These are phyloP conservation scores for Fusarium annulatum DNA, from an alignment of 2,329 filamentous ascomycete genomes.

Conservation along the genomic window DNA sequence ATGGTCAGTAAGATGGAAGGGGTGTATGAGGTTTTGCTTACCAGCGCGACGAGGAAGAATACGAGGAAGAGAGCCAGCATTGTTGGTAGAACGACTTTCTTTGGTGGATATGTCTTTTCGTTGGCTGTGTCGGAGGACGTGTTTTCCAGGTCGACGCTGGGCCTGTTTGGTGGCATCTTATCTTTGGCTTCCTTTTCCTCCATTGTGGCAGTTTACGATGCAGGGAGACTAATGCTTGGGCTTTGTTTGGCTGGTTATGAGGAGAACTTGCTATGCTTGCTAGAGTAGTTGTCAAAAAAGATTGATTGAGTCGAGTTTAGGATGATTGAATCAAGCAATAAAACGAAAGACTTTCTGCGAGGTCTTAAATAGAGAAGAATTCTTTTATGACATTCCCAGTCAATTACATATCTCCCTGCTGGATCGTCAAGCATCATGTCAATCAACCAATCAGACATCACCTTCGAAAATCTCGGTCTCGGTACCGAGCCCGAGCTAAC, in stretches of 20 bases:
- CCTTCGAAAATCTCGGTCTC: background rate
- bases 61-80: slow-evolving; percentile 21
- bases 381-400: background rate
- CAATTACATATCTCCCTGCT: slow-evolving; percentile 1
- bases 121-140: rapidly evolving
- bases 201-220: background rate
- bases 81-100: slow-evolving; percentile 18
- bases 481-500: slow-evolving; percentile 26
- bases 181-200: background rate
- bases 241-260: no score
- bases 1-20: rapidly evolving
- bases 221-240: no score
- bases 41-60: slow-evolving; percentile 23
- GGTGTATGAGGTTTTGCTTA: rapidly evolving
- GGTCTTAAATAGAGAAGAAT: no score
- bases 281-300: no score
- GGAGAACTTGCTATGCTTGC: no score
- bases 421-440: background rate
- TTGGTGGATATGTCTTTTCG: slow-evolving; percentile 15
- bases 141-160: background rate
- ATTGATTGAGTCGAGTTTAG: no score
- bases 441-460: background rate
- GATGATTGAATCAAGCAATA: no score
- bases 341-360: no score
- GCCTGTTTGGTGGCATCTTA: rapidly evolving